Base-by-base conservation (phyloP, 169 alveolate genomes). In the Babesia caballi region DNA sequence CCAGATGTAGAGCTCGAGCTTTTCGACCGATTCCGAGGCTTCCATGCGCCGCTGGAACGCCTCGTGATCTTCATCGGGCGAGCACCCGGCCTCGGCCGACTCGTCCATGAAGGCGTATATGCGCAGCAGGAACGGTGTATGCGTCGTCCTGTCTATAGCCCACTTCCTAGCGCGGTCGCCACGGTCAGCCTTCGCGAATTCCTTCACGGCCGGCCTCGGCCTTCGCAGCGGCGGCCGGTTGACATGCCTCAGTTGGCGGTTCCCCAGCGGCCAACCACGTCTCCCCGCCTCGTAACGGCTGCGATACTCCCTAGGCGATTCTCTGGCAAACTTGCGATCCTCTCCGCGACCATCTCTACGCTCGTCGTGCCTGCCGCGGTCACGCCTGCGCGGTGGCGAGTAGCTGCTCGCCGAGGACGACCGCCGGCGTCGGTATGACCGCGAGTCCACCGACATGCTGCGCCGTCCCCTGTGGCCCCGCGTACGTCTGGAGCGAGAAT, bases 1-100 rank as follows among this genome's bases (percentile, higher is more conserved):
- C 85, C 85, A 76, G 3, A 76, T 44, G 32, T 76, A 76, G 1
- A 76, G 69, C 40, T 76, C 73, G 38, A 63, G 36, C 28, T 63
- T 63, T 49, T 49, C 60, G 4, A 63, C 60, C n/a, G 73, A 46
- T 17, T 63, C 61, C 58, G 54, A 42, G 15, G 73, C 15, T 19
- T 63, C 73, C 21, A 63, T 17, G 21, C 21, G 11, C 17, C 35
- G 42, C 40, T 63, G 85, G 42, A 76, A 58, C 19, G 59, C 61
- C 40, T 38, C 81, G 9, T 60, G 42, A 42, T 42, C 36, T 21
- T 41, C 66, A 3, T 21, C 66, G 40, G 42, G n/a, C 6, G 25
- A 14, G 11, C 30, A 28, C 17, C 46, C 25, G 9, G 2, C 47
- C 4, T 53, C 80, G 17, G 41, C 40, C 14, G 65, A 5, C 4